phyloP scores from a whole-genome alignment of 2,329 filamentous ascomycete species.

The Corinectria fuckeliana region DNA sequence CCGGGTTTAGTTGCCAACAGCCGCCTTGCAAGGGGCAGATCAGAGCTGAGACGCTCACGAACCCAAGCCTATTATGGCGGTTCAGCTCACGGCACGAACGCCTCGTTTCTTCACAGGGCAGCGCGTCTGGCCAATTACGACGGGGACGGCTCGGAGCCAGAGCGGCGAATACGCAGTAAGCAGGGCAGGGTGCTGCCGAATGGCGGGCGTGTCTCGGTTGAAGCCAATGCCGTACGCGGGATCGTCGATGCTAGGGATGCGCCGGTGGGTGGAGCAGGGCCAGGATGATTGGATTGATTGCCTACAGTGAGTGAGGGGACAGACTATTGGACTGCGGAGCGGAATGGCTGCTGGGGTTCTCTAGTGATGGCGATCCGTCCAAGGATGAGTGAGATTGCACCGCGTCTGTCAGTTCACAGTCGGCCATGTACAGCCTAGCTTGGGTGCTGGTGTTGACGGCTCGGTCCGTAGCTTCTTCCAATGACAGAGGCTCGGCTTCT shows the following conservation, averaged over 20 bases:
- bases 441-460: slow-evolving; percentile 9
- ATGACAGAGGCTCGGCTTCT: background rate
- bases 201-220: slow-evolving; percentile 24
- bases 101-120: slow-evolving; percentile 1
- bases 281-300: slow-evolving; percentile 6
- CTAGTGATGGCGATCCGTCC: background rate
- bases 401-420: background rate
- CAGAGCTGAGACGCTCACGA: background rate
- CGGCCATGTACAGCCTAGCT: background rate
- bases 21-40: background rate
- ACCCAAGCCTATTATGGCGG: background rate
- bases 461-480: slow-evolving; percentile 15
- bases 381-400: background rate
- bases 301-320: background rate
- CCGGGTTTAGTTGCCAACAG: background rate
- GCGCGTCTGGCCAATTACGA: slow-evolving; percentile 12
- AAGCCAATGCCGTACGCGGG: slow-evolving; percentile 9
- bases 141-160: slow-evolving; percentile 6
- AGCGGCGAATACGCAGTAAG: background rate
- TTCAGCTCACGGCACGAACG: slow-evolving; percentile 19
- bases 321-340: background rate
- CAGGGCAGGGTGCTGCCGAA: background rate
- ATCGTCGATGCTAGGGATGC: slow-evolving; percentile 23
- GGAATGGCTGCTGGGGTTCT: no score
- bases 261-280: background rate